Base-by-base conservation (phyloP, 2,329 filamentous ascomycete genomes). In the Ophiobolus disseminans region DNA sequence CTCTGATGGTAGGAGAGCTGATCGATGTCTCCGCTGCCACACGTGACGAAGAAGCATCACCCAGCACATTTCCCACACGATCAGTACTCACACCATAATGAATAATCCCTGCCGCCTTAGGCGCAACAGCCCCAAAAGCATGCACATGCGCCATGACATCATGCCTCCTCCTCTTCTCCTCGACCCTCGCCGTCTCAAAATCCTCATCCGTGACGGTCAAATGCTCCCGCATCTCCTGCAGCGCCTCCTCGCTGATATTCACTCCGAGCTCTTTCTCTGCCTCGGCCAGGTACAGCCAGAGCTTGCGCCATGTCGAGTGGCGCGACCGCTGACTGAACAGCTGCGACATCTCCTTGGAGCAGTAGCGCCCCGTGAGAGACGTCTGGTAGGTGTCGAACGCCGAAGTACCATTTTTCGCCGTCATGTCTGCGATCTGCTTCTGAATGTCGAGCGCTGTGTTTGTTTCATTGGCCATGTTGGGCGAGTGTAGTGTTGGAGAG, bases 251-350 rank as follows among this genome's bases (percentile, higher is more conserved):
- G 11, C 83, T 86, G 68, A 96, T 92, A 3, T 36, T 57, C 7
- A 96, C 82, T 2, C 91, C 91, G 2, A 96, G 82, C 73, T 92
- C 88, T 72, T 86, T 86, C 78, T 96, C 88, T 8, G 83, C 80
- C 78, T 96, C 87, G 19, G 91, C 91, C 9, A 96, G 87, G 75
- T 82, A 86, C 35, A 93, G 78, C 92, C 92, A 97, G 14, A 96
- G 84, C 70, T 89, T 82, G 57, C 91, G 85, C 91, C 91, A 95
- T 45, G 86, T 91, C 32, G 84, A 86, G 72, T 86, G 85, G 22
- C 91, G 82, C 44, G 85, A 87, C 34, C 90, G 84, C 50, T 87
- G 84, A 61, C 86, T 87, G 80, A 96, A 97, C 53, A 96, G 84
- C 57, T 82, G 81, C 63, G 86, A 72, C 72, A 74, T 74, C 55